Conservation (phyloP, 768 basidiomycete genomes). For the Rhodotorula taiwanensis region DNA sequence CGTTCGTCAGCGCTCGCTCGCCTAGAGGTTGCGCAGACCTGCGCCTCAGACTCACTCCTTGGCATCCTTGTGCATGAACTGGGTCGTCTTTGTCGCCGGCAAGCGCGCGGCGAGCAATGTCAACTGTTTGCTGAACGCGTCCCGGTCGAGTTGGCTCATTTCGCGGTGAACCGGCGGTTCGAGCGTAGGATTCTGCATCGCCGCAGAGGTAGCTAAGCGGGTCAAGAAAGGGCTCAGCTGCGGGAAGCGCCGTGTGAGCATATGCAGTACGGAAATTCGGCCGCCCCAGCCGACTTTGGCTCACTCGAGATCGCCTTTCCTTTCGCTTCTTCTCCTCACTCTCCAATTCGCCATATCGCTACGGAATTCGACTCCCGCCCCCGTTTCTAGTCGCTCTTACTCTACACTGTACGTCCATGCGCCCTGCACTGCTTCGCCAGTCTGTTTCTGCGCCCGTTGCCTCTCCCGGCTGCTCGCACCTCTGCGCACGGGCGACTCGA, state of each 20-base stretch:
- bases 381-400: no score
- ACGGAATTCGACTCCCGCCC: no score
- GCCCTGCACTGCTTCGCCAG: no score
- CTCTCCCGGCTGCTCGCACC: background rate
- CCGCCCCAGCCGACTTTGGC: no score
- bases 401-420: no score
- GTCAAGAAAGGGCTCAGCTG: background rate
- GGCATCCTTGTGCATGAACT: constrained; percentile 28
- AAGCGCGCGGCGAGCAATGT: constrained; percentile 30
- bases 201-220: background rate
- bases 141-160: constrained; percentile 28
- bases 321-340: constrained; percentile 4
- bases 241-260: background rate
- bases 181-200: constrained; percentile 5
- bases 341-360: no score
- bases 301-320: background rate
- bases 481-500: background rate
- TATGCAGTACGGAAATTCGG: background rate
- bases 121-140: constrained; percentile 15
- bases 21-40: no score
- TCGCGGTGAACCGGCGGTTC: constrained; percentile 33
- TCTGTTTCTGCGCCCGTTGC: background rate
- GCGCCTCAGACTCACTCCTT: constrained; percentile 26
- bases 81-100: constrained; percentile 24
- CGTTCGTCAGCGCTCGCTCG: no score